Percentiles rank a stretch among this genome's conserved stretches.
Conservation (phyloP, 306 rosid genomes). For the Hippophae tibetana region DNA sequence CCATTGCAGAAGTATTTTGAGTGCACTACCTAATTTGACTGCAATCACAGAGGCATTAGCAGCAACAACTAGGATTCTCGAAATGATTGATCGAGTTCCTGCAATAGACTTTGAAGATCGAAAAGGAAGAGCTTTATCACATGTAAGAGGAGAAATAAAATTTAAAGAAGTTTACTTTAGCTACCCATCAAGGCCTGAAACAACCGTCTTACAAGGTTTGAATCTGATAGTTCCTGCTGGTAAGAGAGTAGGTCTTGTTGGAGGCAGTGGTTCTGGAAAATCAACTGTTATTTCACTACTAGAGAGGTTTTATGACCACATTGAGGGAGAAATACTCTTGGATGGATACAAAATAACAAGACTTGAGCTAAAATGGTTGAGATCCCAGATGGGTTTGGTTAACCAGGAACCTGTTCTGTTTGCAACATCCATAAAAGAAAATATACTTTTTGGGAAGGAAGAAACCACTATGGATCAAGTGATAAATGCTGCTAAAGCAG, state of each 20-base stretch:
- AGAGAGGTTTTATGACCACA: constrained; percentile 83
- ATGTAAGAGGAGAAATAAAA: constrained; percentile 70
- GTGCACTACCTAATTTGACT: constrained; percentile 83
- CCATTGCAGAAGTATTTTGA: constrained; percentile 65
- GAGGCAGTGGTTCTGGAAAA: constrained; percentile 89
- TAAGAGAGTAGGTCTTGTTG: constrained; percentile 66
- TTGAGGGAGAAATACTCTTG: constrained; percentile 65
- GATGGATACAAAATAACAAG: constrained; percentile 64
- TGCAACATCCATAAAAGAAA: constrained; percentile 77
- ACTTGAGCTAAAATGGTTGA: constrained; percentile 75
- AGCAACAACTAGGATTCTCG: constrained; percentile 56
- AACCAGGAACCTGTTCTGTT: constrained; percentile 91
- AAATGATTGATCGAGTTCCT: constrained; percentile 64
- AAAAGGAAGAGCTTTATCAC: constrained; percentile 70
- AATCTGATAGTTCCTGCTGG: constrained; percentile 69
- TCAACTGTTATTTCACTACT: constrained; percentile 73
- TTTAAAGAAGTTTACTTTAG: constrained; percentile 48
- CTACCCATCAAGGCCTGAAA: constrained; percentile 72
- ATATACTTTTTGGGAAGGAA: constrained; percentile 78
- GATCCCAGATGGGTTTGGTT: constrained; percentile 78
- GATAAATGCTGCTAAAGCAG: constrained; percentile 61
- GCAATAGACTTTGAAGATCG: constrained; percentile 56
- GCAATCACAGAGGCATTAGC: constrained; percentile 62
- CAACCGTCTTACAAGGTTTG: constrained; percentile 51
- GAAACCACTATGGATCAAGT: constrained; percentile 75